Evolutionary conservation across 495 filamentous ascomycete species (phyloP), one percentile per base, ranked within the genome.

Genomic region (Penicillium bovifimosum): DNA sequence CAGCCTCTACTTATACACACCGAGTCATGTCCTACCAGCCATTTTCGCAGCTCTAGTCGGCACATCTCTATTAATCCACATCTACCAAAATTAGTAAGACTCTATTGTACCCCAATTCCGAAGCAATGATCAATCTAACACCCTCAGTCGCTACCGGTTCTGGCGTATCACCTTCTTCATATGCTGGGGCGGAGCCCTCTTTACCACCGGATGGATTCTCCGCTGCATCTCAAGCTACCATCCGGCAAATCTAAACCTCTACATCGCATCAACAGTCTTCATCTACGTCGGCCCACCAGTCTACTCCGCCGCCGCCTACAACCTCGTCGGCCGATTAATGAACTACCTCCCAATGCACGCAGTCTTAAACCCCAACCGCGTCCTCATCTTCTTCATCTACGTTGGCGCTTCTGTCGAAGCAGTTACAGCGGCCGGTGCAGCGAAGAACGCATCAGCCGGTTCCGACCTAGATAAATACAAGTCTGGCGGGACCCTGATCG

Each of bases 301-400:
- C 16, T 79, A 76, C 59, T 80, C 80, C 0, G 80, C 80, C 8
- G 74, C 80, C 0, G 77, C 80, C 11, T 83, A 83, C 61, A 84
- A 81, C 63, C 64, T 78, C 18, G 70, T 84, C 29, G 80, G 75
- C 0, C 73, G 80, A 4, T 44, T 83, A n/a, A 77, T 82, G 59
- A 59, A 72, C 57, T 71, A 70, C 45, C 62, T 76, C 20, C 71
- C 63, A 29, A 65, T 73, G 70, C 63, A 71, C 54, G 61, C 74
- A 20, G 65, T 70, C 2, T 53, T 77, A 9, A 63, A 73, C 44
- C 72, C 71, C 8, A 60, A 67, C 40, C 68, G 69, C 2, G 66
- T 74, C 18, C 52, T 68, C 9, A 59, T 59, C 13, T 49, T 62
- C 29, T 75, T 74, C 52, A 51, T 74, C 45, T 67, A 67, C 31